phyloP scores from a whole-genome alignment of 1,139 yeast genomes.

The Yamadazyma triangularis region DNA sequence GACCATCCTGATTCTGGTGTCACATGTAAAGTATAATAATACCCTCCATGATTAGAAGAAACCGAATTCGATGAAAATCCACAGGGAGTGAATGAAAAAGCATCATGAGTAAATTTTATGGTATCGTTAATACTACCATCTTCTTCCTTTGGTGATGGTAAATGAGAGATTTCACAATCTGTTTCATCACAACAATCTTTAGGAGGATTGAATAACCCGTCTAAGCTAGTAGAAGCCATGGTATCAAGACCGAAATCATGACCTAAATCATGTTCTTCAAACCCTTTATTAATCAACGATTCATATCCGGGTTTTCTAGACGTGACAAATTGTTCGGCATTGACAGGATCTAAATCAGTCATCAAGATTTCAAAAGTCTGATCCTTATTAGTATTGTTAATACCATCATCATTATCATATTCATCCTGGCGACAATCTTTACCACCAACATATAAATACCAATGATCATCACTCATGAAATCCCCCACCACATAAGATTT shows the following conservation, averaged over 20 bases:
- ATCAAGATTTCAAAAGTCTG: slow-evolving; percentile 87
- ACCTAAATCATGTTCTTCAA: slow-evolving; percentile 65
- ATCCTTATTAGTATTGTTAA: slow-evolving; percentile 29
- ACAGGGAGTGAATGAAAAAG: slow-evolving; percentile 93
- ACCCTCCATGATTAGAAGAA: slow-evolving; percentile 50
- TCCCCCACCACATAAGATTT: slow-evolving; percentile 80
- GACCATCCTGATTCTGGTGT: slow-evolving; percentile 96
- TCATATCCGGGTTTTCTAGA: slow-evolving; percentile 51
- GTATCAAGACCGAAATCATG: slow-evolving; percentile 70
- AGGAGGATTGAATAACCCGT: slow-evolving; percentile 44
- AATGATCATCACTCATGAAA: slow-evolving; percentile 68
- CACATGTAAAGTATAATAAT: slow-evolving; percentile 88
- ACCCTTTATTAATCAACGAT: no score
- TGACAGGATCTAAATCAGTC: slow-evolving; percentile 70
- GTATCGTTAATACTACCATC: no score
- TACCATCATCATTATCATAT: no score
- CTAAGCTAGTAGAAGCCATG: slow-evolving; percentile 58
- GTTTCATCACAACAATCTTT: no score
- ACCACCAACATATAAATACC: slow-evolving; percentile 82
- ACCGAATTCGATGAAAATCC: slow-evolving; percentile 90
- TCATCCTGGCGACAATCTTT: no score
- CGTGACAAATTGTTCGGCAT: slow-evolving; percentile 60
- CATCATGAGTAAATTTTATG: slow-evolving; percentile 73
- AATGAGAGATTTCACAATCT: no score
- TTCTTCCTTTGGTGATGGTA: no score